A percentile compares a stretch with the other conserved stretches of the same genome.
Conservation (phyloP, 768 basidiomycete species). For the Pholiota molesta region DNA sequence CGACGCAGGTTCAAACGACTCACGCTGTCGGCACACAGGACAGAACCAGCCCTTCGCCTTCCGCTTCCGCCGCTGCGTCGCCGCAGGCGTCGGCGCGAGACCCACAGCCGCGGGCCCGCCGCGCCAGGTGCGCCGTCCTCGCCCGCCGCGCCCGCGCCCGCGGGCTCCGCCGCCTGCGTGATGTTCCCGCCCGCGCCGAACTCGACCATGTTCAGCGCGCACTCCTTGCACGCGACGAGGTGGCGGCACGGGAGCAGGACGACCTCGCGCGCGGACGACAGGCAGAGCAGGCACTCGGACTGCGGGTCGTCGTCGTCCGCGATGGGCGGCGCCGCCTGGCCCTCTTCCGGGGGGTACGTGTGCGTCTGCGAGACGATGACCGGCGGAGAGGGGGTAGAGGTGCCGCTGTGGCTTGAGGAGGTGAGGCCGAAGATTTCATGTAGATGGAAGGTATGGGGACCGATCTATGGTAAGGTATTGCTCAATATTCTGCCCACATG, state of each 20-base stretch:
- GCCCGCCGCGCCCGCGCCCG: slow-evolving; percentile 24
- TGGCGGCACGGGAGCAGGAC: slow-evolving; percentile 93
- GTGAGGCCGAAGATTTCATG: slow-evolving; percentile 95
- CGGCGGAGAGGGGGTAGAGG: slow-evolving; percentile 32
- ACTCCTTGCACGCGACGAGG: slow-evolving; percentile 94
- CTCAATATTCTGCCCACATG: slow-evolving; percentile 4
- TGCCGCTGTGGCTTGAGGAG: slow-evolving; percentile 42
- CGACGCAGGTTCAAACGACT: slow-evolving; percentile 34
- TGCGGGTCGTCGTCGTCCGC: slow-evolving; percentile 68
- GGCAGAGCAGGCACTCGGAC: slow-evolving; percentile 90
- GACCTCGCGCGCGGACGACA: slow-evolving; percentile 87
- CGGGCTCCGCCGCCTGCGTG: slow-evolving; percentile 53
- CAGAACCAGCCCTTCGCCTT: slow-evolving; percentile 99
- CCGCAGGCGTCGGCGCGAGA: slow-evolving; percentile 31
- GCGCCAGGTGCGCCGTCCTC: slow-evolving; percentile 29
- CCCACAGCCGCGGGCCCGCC: slow-evolving; percentile 25
- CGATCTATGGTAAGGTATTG: slow-evolving; percentile 58
- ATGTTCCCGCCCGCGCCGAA: slow-evolving; percentile 93
- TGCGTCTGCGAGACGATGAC: slow-evolving; percentile 31
- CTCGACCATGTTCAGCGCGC: slow-evolving; percentile 96
- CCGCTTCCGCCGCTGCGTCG: slow-evolving; percentile 72
- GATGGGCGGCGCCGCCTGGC: slow-evolving; percentile 48
- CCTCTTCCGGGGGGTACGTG: slow-evolving; percentile 42
- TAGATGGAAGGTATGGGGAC: slow-evolving; percentile 90
- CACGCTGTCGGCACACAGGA: slow-evolving; percentile 94